These are phyloP conservation scores for Xylaria multiplex DNA, from an alignment of 2,329 filamentous ascomycete genomes.

Conservation along the genomic window DNA sequence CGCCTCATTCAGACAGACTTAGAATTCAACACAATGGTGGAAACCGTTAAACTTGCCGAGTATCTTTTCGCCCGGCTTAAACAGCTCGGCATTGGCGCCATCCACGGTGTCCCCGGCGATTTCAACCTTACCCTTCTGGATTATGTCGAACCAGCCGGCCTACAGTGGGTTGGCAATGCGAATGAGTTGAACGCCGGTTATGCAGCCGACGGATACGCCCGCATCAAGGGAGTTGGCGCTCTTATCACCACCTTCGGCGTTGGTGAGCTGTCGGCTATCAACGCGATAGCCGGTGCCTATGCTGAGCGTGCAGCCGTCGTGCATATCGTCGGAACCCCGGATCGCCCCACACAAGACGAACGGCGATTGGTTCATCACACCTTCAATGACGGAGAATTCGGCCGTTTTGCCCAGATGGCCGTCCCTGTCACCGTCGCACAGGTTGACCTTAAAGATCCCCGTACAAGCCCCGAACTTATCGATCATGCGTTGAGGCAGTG, in stretches of 20 bases:
- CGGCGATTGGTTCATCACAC: slow-evolving; percentile 63
- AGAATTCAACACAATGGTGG: slow-evolving; percentile 20
- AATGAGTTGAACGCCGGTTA: slow-evolving; percentile 69
- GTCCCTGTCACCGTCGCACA: slow-evolving; percentile 61
- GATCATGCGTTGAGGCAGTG: slow-evolving; percentile 62
- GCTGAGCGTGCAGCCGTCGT: slow-evolving; percentile 66
- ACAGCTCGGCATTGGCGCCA: slow-evolving; percentile 54
- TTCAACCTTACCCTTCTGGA: slow-evolving; percentile 54
- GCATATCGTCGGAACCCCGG: slow-evolving; percentile 66
- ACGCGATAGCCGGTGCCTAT: slow-evolving; percentile 68
- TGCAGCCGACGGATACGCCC: slow-evolving; percentile 66
- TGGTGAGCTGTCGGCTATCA: slow-evolving; percentile 66
- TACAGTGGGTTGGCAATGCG: slow-evolving; percentile 61
- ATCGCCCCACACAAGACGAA: slow-evolving; percentile 54
- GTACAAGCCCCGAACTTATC: slow-evolving; percentile 59
- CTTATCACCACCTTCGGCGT: slow-evolving; percentile 70
- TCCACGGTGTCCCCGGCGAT: slow-evolving; percentile 60
- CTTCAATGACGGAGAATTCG: slow-evolving; percentile 64
- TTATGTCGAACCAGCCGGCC: slow-evolving; percentile 50
- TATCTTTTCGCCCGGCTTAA: slow-evolving; percentile 54
- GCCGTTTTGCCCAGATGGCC: slow-evolving; percentile 61
- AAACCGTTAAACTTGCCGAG: slow-evolving; percentile 45
- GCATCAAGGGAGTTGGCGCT: slow-evolving; percentile 61
- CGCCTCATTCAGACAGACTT: neutral
- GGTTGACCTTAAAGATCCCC: slow-evolving; percentile 56